Percentiles rank a stretch among this genome's conserved stretches.
Conservation (phyloP, 345 rosid genomes). For the Citrus maxima region DNA sequence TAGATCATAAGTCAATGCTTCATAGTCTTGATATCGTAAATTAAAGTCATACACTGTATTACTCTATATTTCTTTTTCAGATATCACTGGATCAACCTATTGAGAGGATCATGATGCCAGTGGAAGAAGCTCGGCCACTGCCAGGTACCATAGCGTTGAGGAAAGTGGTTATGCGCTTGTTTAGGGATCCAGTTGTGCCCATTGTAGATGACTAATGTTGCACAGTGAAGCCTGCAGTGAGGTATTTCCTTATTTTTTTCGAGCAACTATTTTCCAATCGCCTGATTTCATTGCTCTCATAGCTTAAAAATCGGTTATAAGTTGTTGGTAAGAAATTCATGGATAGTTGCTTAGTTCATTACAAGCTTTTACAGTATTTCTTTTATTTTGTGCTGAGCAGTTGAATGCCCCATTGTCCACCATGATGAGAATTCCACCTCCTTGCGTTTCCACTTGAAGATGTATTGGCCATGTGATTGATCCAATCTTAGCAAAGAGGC, state of each 20-base stretch:
- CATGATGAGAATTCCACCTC: constrained; percentile 77
- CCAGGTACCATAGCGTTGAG: constrained; percentile 41
- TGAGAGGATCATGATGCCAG: constrained; percentile 54
- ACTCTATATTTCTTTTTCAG: constrained; percentile 27
- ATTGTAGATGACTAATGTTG: constrained; percentile 58
- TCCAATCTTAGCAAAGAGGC: constrained; percentile 56
- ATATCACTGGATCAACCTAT: constrained; percentile 52
- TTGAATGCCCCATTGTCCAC: constrained; percentile 50
- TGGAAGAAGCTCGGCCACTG: constrained; percentile 58
- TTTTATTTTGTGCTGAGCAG: constrained; percentile 28
- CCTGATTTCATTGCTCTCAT: neutral
- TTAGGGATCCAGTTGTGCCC: constrained; percentile 57
- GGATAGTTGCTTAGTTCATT: neutral
- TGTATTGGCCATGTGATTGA: constrained; percentile 53
- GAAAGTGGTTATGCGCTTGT: constrained; percentile 62
- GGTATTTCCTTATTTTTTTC: constrained; percentile 28
- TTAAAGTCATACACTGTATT: neutral
- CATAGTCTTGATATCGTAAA: neutral
- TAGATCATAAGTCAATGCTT: neutral
- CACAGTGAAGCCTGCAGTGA: constrained; percentile 69
- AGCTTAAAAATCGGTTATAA: neutral
- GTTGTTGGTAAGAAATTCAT: neutral
- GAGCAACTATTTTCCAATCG: neutral
- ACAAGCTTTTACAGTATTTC: neutral
- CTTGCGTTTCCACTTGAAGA: constrained; percentile 53